These are phyloP conservation scores for Scalesia atractyloides DNA, from an alignment of 129 eudicot species.

Conservation along the genomic window DNA sequence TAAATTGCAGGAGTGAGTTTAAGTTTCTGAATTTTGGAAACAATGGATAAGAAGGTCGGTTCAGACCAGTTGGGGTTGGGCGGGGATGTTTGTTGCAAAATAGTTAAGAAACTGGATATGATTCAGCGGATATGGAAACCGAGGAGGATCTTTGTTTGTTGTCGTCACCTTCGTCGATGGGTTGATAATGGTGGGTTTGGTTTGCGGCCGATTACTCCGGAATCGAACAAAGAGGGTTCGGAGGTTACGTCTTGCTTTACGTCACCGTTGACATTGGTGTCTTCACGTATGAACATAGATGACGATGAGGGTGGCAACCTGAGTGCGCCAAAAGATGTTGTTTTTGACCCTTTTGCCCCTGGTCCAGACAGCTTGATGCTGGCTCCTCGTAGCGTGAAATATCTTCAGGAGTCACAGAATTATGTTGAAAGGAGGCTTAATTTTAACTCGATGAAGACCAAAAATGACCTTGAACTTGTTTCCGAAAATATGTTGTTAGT, in stretches of 20 bases:
- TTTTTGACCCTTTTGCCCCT: constrained; percentile 80
- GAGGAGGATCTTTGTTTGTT: constrained; percentile 12
- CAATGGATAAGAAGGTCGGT: constrained; percentile 36
- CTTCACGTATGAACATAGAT: constrained; percentile 18
- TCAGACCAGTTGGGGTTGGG: constrained; percentile 18
- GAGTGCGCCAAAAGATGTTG: constrained; percentile 50
- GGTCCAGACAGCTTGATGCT: constrained; percentile 48
- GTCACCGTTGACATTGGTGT: constrained; percentile 35
- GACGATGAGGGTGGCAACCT: constrained; percentile 32
- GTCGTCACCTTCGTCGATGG: neutral
- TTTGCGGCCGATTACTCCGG: constrained; percentile 55
- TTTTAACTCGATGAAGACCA: constrained; percentile 29
- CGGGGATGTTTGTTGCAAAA: constrained; percentile 3
- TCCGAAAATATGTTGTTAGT: constrained; percentile 35
- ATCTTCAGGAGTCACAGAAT: constrained; percentile 31
- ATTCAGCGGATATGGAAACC: constrained; percentile 18
- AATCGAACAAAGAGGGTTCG: constrained; percentile 35
- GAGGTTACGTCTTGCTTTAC: constrained; percentile 26
- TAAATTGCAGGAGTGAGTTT: constrained; percentile 17
- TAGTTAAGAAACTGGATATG: constrained; percentile 18
- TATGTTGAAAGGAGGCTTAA: constrained; percentile 50
- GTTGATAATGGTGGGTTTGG: constrained; percentile 27
- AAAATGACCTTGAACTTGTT: constrained; percentile 21
- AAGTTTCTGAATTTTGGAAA: neutral
- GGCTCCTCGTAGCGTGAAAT: constrained; percentile 51